phyloP scores from a whole-genome alignment of 106 monocot species.

The Acorus gramineus region DNA sequence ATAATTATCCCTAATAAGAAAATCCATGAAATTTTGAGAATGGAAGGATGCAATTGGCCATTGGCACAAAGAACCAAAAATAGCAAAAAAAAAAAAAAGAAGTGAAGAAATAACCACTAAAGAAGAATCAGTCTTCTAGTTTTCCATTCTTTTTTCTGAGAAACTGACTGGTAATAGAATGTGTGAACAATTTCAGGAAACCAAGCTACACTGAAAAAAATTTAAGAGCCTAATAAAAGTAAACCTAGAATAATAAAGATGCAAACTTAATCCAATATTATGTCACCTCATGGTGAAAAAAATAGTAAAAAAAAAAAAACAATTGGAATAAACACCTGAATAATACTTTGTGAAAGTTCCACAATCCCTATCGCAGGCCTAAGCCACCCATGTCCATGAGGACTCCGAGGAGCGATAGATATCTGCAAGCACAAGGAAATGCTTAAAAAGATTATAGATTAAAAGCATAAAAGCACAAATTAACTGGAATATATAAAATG shows the following conservation, averaged over 20 bases:
- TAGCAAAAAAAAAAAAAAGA: too few species aligned
- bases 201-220: background rate
- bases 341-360: slow-evolving; percentile 89
- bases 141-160: too few species aligned
- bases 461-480: too few species aligned
- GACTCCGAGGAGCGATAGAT: slow-evolving; percentile 66
- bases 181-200: background rate
- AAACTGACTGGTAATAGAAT: background rate
- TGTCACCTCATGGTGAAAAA: background rate
- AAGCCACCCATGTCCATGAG: slow-evolving; percentile 83
- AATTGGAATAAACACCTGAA: slow-evolving; percentile 45
- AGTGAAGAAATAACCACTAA: too few species aligned
- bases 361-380: slow-evolving; percentile 88
- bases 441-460: background rate
- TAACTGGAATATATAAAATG: too few species aligned
- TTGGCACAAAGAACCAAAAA: too few species aligned
- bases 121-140: too few species aligned
- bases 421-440: slow-evolving; percentile 43
- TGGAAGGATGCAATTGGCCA: too few species aligned
- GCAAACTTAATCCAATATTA: too few species aligned
- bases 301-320: background rate
- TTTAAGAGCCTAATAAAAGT: background rate
- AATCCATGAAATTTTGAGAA: too few species aligned
- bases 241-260: background rate
- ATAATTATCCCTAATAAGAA: too few species aligned